Percentiles rank a stretch among this genome's conserved stretches.
phyloP scores from a whole-genome alignment of 352 stramenopile species.

The Vaucheria bursata region DNA sequence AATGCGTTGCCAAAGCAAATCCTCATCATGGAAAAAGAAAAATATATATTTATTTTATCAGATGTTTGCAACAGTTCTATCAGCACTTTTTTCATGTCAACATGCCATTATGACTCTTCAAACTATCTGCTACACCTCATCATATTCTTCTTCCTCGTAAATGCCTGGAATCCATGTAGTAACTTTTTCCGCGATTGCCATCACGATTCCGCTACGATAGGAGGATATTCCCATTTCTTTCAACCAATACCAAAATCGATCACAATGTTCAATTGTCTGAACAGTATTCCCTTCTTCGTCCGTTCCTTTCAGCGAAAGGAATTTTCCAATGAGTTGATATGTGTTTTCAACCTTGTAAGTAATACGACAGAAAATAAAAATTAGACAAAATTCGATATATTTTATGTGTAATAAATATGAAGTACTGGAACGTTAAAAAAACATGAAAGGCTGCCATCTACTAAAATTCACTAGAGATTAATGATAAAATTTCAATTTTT shows the following conservation, averaged over 20 bases:
- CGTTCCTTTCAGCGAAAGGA: constrained; percentile 68
- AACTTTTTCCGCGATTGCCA: constrained; percentile 90
- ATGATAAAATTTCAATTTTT: too few species aligned
- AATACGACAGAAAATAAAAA: too few species aligned
- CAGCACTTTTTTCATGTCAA: too few species aligned
- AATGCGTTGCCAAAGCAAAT: too few species aligned
- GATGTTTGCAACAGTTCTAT: too few species aligned
- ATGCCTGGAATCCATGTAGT: constrained; percentile 92
- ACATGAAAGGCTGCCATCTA: not conserved
- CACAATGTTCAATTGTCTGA: constrained; percentile 81
- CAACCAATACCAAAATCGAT: constrained; percentile 93
- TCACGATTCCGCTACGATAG: constrained; percentile 90
- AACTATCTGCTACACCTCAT: too few species aligned
- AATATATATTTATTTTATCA: too few species aligned
- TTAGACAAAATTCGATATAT: too few species aligned
- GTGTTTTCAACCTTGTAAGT: constrained; percentile 69
- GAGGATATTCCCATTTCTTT: constrained; percentile 85
- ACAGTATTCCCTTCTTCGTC: constrained; percentile 69
- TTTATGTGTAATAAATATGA: too few species aligned
- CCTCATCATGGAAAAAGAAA: too few species aligned
- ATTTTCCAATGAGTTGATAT: constrained; percentile 94
- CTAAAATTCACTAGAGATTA: not conserved
- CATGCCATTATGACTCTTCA: too few species aligned
- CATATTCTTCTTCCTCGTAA: constrained; percentile 64
- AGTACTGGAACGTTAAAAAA: too few species aligned